A percentile compares a stretch with the other conserved stretches of the same genome.
Conservation (phyloP, 306 rosid species). For the Castanea mollissima region DNA sequence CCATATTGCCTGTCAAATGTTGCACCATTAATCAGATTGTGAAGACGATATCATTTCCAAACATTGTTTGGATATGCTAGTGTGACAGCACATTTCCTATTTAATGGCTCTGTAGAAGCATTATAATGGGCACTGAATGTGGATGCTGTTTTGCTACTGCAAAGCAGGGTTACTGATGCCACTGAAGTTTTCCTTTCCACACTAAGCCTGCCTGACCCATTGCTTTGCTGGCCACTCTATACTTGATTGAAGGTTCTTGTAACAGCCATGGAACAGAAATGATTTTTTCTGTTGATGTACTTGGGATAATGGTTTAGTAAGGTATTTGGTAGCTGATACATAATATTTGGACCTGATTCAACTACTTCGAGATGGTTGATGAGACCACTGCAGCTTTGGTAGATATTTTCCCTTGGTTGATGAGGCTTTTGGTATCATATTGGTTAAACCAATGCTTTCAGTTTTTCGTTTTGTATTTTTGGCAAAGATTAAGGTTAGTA, state of each 20-base stretch:
- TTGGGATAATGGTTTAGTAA: neutral
- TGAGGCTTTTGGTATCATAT: neutral
- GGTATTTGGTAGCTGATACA: neutral
- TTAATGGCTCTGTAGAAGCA: conserved; percentile 11
- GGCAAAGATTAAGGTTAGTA: neutral
- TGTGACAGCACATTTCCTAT: conserved; percentile 2
- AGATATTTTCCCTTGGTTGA: neutral
- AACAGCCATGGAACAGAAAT: neutral
- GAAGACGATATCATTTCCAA: conserved; percentile 20
- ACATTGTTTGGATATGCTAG: conserved; percentile 2
- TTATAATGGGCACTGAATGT: neutral
- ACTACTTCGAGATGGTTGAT: neutral
- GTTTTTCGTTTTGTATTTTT: neutral
- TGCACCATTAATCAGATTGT: conserved; percentile 20
- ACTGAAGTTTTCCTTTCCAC: neutral
- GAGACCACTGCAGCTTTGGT: neutral
- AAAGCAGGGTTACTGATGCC: neutral
- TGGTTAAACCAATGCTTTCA: neutral
- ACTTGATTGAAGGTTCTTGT: neutral
- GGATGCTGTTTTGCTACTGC: conserved; percentile 6
- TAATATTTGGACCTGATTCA: neutral
- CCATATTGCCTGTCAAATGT: conserved; percentile 10
- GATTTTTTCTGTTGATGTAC: neutral
- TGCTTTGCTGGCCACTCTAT: neutral
- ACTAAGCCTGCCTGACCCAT: no score